Percentiles rank a stretch among this genome's conserved stretches.
These are phyloP conservation scores for Alopecurus myosuroides DNA, from an alignment of 176 grass and related monocot species.

Conservation along the genomic window DNA sequence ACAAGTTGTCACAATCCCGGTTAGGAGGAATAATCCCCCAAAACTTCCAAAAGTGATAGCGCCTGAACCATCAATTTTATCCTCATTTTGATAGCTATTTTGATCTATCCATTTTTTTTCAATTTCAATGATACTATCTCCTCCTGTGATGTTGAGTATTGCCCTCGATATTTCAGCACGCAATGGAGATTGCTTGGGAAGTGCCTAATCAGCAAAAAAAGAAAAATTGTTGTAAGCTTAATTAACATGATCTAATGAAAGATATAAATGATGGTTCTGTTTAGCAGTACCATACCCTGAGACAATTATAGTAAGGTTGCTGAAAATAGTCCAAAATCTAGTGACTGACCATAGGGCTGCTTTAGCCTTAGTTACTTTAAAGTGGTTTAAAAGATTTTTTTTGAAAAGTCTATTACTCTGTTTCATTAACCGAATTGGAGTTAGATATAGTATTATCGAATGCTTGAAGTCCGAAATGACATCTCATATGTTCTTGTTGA, in stretches of 20 bases:
- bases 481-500: no score
- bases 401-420: no score
- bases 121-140: slow-evolving; percentile 30
- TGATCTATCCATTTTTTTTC: slow-evolving; percentile 53
- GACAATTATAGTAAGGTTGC: background rate
- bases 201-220: slow-evolving; percentile 7
- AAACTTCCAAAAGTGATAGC: slow-evolving; percentile 40
- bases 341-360: no score
- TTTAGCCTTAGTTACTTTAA: no score
- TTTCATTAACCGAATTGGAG: no score
- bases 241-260: background rate
- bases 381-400: no score
- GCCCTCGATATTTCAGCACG: slow-evolving; percentile 37
- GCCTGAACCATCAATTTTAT: slow-evolving; percentile 17
- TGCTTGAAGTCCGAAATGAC: no score
- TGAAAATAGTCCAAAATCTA: background rate
- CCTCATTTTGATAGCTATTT: slow-evolving; percentile 23
- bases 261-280: background rate
- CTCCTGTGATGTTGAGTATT: slow-evolving; percentile 53
- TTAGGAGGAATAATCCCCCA: slow-evolving; percentile 36
- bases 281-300: background rate
- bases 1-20: slow-evolving; percentile 2
- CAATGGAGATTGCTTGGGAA: slow-evolving; percentile 28
- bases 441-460: no score
- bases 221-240: background rate